Conservation (phyloP, 441 rosid genomes). For the Jatropha podagrica region DNA sequence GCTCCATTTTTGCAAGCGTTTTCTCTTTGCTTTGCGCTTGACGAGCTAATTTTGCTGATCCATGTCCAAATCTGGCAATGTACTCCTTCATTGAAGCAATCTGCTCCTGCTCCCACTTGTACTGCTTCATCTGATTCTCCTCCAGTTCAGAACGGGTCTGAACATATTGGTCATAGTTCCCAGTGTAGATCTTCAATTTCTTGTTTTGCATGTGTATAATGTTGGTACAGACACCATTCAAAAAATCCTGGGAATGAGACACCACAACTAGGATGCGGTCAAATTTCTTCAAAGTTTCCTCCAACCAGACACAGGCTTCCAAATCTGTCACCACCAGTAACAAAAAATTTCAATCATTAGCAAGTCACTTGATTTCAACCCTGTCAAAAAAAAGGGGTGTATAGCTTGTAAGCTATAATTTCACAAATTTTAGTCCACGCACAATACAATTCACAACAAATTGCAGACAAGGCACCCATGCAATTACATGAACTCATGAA, state of each 20-base stretch:
- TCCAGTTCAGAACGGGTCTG: conserved; percentile 93
- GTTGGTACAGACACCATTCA: conserved; percentile 97
- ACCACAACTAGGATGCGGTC: conserved; percentile 90
- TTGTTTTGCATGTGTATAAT: conserved; percentile 96
- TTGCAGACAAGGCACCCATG: background rate
- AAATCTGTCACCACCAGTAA: conserved; percentile 49
- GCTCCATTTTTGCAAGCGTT: conserved; percentile 96
- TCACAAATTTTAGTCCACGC: background rate
- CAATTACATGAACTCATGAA: background rate
- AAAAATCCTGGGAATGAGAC: conserved; percentile 94
- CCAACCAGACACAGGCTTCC: conserved; percentile 98
- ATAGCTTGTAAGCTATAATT: background rate
- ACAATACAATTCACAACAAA: background rate
- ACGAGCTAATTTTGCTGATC: conserved; percentile 96
- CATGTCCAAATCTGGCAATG: conserved; percentile 97
- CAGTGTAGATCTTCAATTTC: conserved; percentile 71
- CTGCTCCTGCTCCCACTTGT: conserved; percentile 99
- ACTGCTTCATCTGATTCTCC: conserved; percentile 98
- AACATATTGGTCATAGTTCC: conserved; percentile 89
- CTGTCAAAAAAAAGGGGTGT: too few relatives aligned
- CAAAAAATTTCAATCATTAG: background rate
- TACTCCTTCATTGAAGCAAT: conserved; percentile 95
- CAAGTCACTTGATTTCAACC: background rate
- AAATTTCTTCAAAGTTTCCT: conserved; percentile 83
- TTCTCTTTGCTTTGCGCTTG: conserved; percentile 99